phyloP scores from a whole-genome alignment of 345 rosid species.

The Melaleuca alternifolia region DNA sequence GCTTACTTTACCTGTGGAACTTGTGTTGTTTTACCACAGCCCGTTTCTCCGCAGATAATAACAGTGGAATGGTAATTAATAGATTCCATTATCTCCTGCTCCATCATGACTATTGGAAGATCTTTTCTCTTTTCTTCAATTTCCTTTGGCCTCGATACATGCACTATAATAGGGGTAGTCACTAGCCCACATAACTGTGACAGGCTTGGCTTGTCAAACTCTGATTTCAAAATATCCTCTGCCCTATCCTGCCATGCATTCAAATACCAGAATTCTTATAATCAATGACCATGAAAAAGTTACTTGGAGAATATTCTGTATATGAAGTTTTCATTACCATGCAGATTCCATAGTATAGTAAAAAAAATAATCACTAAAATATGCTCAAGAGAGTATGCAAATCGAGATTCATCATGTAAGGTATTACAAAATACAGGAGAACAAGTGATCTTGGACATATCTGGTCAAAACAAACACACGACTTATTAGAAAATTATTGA shows the following conservation, averaged over 20 bases:
- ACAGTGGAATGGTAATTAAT: constrained; percentile 49
- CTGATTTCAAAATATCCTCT: constrained; percentile 10
- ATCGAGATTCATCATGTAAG: not conserved
- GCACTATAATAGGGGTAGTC: constrained; percentile 46
- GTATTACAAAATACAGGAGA: not conserved
- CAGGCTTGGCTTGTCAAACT: constrained; percentile 3
- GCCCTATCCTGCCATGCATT: constrained; percentile 16
- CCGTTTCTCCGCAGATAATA: constrained; percentile 86
- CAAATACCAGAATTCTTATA: constrained; percentile 6
- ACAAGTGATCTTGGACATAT: not conserved
- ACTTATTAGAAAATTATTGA: not conserved
- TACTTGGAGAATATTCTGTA: not conserved
- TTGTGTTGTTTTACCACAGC: constrained; percentile 97
- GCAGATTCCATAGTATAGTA: not conserved
- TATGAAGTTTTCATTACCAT: not conserved
- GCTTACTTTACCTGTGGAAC: constrained; percentile 72
- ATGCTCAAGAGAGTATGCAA: not conserved
- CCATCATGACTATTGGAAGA: constrained; percentile 97
- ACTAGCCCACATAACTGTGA: constrained; percentile 16
- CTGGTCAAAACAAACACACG: not conserved
- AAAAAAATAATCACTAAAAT: not conserved
- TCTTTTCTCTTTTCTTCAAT: constrained; percentile 64
- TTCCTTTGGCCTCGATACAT: constrained; percentile 62
- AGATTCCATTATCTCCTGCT: constrained; percentile 97
- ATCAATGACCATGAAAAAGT: constrained; percentile 1